Percentiles rank a stretch among this genome's conserved stretches.
Conservation (phyloP, 768 basidiomycete species). For the Hypholoma sublateritium region DNA sequence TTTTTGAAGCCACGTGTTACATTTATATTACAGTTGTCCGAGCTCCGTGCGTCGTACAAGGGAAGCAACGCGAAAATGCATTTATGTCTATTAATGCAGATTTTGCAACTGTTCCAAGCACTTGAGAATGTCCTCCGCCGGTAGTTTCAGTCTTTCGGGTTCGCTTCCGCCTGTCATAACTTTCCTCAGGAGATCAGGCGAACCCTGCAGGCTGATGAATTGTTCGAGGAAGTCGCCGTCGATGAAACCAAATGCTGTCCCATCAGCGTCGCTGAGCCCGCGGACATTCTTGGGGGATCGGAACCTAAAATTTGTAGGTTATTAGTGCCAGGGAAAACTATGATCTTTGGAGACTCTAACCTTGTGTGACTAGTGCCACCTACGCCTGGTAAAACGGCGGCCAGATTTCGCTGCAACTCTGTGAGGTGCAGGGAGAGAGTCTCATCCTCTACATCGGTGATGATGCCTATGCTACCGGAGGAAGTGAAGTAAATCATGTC, state of each 20-base stretch:
- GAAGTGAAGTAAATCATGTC: constrained; percentile 76
- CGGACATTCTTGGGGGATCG: constrained; percentile 62
- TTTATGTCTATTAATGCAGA: constrained; percentile 44
- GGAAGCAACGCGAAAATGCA: not conserved
- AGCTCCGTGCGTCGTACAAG: not conserved
- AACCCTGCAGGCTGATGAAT: constrained; percentile 45
- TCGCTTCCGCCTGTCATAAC: constrained; percentile 59
- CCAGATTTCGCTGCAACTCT: constrained; percentile 75
- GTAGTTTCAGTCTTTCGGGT: constrained; percentile 54
- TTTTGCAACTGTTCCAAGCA: constrained; percentile 52
- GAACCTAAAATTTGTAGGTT: constrained; percentile 44
- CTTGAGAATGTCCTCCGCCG: constrained; percentile 42
- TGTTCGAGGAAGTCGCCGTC: constrained; percentile 86
- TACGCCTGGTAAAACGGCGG: constrained; percentile 45
- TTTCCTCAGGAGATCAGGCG: constrained; percentile 42
- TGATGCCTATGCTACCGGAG: constrained; percentile 74
- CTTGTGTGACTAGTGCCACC: constrained; percentile 61
- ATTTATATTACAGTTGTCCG: not conserved
- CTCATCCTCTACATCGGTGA: constrained; percentile 58
- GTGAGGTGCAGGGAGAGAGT: constrained; percentile 58
- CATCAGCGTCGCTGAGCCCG: constrained; percentile 59
- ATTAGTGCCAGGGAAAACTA: not conserved
- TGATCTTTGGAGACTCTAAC: constrained; percentile 34
- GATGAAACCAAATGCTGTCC: constrained; percentile 70
- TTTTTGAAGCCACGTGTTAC: not conserved